phyloP scores from a whole-genome alignment of 192 early-diverging fungal species.

The Entomortierella beljakovae region DNA sequence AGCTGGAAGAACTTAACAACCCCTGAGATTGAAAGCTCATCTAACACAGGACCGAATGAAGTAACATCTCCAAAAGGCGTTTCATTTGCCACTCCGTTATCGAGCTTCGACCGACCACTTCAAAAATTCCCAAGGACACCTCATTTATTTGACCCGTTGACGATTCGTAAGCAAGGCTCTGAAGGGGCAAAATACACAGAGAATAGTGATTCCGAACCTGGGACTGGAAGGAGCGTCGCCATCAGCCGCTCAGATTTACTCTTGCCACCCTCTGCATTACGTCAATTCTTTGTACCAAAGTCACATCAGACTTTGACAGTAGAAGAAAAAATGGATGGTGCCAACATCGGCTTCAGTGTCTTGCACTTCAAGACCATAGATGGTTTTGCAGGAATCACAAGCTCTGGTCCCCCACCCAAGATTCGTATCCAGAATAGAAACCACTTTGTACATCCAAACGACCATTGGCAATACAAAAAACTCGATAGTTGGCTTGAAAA shows the following conservation, averaged over 20 bases:
- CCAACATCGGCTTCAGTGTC: constrained; percentile 54
- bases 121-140: constrained; percentile 53
- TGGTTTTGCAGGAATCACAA: constrained; percentile 25
- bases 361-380: constrained; percentile 44
- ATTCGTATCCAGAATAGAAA: constrained; percentile 50
- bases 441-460: constrained; percentile 54
- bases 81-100: constrained; percentile 34
- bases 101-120: constrained; percentile 34
- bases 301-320: constrained; percentile 42
- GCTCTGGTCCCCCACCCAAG: constrained; percentile 29
- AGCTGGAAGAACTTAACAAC: constrained; percentile 24
- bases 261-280: constrained; percentile 33
- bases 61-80: constrained; percentile 36
- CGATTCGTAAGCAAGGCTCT: constrained; percentile 13
- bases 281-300: constrained; percentile 39
- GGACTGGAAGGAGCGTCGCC: constrained; percentile 16
- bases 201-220: too few species aligned
- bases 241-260: constrained; percentile 46
- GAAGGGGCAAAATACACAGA: background rate
- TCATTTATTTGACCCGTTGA: constrained; percentile 46
- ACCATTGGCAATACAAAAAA: constrained; percentile 56
- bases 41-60: background rate
- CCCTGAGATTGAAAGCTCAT: background rate
- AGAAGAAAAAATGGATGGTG: constrained; percentile 52
- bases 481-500: constrained; percentile 39